Percentiles rank a stretch among this genome's conserved stretches.
Evolutionary conservation across 2,329 filamentous ascomycete species (phyloP).

Genomic region (Hypoxylon sp.): DNA sequence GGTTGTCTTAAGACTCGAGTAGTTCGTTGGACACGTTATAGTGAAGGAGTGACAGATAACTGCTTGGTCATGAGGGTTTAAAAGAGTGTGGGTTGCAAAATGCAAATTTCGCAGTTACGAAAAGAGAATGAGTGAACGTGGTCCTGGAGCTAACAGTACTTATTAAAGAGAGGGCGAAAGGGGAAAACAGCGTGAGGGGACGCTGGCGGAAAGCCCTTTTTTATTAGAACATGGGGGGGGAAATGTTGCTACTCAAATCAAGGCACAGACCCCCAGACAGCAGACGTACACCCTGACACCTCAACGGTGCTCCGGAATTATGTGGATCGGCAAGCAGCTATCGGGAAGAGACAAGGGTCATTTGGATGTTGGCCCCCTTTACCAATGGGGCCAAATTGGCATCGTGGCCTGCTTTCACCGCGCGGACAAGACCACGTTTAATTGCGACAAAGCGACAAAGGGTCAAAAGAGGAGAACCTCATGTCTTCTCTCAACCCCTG

Average conservation of each 20-base stretch:
- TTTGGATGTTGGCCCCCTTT: constrained; percentile 21
- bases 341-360: constrained; percentile 35
- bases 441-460: constrained; percentile 34
- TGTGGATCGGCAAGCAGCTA: constrained; percentile 45
- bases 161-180: constrained; percentile 23
- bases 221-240: constrained; percentile 39
- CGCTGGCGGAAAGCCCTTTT: constrained; percentile 29
- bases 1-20: background rate
- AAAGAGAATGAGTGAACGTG: constrained; percentile 32
- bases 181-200: constrained; percentile 23
- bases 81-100: constrained; percentile 43
- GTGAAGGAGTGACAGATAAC: constrained; percentile 38
- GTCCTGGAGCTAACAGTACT: constrained; percentile 28
- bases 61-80: constrained; percentile 20
- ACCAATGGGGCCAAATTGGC: background rate
- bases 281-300: constrained; percentile 23
- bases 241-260: constrained; percentile 28
- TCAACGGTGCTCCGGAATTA: constrained; percentile 34
- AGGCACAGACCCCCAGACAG: constrained; percentile 12
- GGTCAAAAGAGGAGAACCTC: constrained; percentile 24
- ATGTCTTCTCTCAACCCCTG: constrained; percentile 10
- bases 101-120: constrained; percentile 36
- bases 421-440: constrained; percentile 22
- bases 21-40: constrained; percentile 13
- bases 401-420: constrained; percentile 14